These are phyloP conservation scores for Lentinula raphanica DNA, from an alignment of 768 basidiomycete genomes.

Conservation along the genomic window DNA sequence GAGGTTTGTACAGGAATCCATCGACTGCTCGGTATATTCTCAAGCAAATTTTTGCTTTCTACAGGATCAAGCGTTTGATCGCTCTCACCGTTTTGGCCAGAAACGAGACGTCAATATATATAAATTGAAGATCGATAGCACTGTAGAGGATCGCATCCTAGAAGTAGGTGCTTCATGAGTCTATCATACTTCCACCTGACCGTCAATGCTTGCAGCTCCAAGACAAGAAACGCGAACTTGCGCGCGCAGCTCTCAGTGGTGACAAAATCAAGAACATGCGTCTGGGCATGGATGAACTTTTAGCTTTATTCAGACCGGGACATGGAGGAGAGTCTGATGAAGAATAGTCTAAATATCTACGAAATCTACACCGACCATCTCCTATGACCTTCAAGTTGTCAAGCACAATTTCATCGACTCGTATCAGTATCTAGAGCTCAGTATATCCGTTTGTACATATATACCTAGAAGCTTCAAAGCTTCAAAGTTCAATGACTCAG, in stretches of 20 bases:
- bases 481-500: no score
- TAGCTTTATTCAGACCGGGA: constrained; percentile 55
- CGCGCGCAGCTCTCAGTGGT: constrained; percentile 81
- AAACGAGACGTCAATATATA: constrained; percentile 80
- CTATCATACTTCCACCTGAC: not conserved
- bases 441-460: no score
- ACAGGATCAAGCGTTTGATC: constrained; percentile 90
- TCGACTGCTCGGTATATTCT: not conserved
- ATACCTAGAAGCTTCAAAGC: no score
- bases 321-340: not conserved
- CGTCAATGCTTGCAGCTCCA: constrained; percentile 57
- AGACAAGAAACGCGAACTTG: constrained; percentile 82
- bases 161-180: constrained; percentile 32
- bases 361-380: no score
- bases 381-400: not conserved
- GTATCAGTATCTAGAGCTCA: no score
- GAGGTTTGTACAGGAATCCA: constrained; percentile 40
- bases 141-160: constrained; percentile 85
- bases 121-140: constrained; percentile 82
- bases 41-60: not conserved
- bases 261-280: constrained; percentile 82
- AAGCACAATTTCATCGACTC: no score
- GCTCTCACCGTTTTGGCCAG: constrained; percentile 88
- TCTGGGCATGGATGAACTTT: constrained; percentile 80
- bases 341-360: no score